These are phyloP conservation scores for Xenosphaeropsis pyriputrescens DNA, from an alignment of 2,329 filamentous ascomycete genomes.

Conservation along the genomic window DNA sequence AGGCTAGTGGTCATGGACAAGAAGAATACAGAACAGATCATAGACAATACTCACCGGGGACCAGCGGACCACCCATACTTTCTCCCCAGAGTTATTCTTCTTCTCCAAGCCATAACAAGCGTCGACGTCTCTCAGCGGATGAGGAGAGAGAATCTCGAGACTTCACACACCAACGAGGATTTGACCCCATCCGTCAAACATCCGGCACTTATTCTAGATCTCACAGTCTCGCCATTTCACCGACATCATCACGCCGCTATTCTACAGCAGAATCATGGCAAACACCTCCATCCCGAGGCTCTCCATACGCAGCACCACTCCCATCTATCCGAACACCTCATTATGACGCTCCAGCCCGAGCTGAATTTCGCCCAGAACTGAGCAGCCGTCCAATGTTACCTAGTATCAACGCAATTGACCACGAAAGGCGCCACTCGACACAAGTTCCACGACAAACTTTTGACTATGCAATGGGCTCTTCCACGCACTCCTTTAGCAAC, in stretches of 20 bases:
- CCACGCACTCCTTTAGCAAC: constrained; percentile 3
- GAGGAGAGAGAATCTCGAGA: constrained; percentile 2
- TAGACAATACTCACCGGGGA: constrained; percentile 3
- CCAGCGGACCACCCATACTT: background rate
- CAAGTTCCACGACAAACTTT: constrained; percentile 4
- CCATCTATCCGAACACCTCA: constrained; percentile 6
- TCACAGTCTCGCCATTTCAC: constrained; percentile 3
- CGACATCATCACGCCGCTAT: constrained; percentile 3
- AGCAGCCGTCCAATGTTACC: constrained; percentile 7
- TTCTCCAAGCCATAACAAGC: constrained; percentile 4
- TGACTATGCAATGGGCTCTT: constrained; percentile 3
- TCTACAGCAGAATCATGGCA: constrained; percentile 2
- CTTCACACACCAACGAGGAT: background rate
- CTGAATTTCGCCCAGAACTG: constrained; percentile 5
- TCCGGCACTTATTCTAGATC: background rate
- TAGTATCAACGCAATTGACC: constrained; percentile 8
- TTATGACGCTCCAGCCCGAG: constrained; percentile 1
- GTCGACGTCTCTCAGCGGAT: constrained; percentile 7
- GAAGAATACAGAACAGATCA: constrained; percentile 3
- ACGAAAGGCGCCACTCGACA: constrained; percentile 2
- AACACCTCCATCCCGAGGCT: too few species aligned
- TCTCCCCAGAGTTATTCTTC: constrained; percentile 3
- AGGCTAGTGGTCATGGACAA: constrained; percentile 5
- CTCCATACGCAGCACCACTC: constrained; percentile 3
- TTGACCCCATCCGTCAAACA: background rate